Evolutionary conservation across 2,329 filamentous ascomycete species (phyloP).

Genomic region (Hortaea sp.): DNA sequence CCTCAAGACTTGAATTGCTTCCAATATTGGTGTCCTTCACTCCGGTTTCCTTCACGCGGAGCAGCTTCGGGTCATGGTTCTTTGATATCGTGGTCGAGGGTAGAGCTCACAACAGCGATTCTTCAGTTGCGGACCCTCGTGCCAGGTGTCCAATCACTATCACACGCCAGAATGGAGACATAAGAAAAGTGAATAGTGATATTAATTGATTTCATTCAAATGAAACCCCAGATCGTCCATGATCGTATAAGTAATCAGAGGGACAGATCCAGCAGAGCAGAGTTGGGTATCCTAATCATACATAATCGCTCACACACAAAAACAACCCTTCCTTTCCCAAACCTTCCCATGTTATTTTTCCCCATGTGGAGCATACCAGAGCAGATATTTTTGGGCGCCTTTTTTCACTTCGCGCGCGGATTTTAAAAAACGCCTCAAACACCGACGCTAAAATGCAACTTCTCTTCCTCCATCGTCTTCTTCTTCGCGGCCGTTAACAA

Average conservation of each 20-base stretch:
- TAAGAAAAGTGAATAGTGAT: background rate
- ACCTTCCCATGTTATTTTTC: too few species aligned
- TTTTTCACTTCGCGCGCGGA: background rate
- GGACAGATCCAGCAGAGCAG: conserved; percentile 4
- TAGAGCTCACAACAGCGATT: too few species aligned
- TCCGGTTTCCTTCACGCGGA: too few species aligned
- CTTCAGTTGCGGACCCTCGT: too few species aligned
- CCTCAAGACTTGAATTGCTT: too few species aligned
- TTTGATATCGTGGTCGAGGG: too few species aligned
- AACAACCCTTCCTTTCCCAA: background rate
- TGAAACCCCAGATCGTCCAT: conserved; percentile 3
- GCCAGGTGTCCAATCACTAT: too few species aligned
- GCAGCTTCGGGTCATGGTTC: too few species aligned
- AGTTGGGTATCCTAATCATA: conserved; percentile 1
- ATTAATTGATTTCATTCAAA: conserved; percentile 3
- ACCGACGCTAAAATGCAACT: conserved; percentile 1
- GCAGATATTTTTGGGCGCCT: background rate
- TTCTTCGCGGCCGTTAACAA: background rate
- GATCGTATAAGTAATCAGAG: background rate
- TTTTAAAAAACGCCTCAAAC: background rate
- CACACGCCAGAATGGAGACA: background rate
- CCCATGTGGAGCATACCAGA: background rate
- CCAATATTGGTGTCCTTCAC: too few species aligned
- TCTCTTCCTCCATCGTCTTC: background rate
- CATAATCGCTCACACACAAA: background rate